Percentiles rank a stretch among this genome's conserved stretches.
Evolutionary conservation across 2,329 filamentous ascomycete genomes (phyloP).

Genomic region (Hypocrella siamensis): DNA sequence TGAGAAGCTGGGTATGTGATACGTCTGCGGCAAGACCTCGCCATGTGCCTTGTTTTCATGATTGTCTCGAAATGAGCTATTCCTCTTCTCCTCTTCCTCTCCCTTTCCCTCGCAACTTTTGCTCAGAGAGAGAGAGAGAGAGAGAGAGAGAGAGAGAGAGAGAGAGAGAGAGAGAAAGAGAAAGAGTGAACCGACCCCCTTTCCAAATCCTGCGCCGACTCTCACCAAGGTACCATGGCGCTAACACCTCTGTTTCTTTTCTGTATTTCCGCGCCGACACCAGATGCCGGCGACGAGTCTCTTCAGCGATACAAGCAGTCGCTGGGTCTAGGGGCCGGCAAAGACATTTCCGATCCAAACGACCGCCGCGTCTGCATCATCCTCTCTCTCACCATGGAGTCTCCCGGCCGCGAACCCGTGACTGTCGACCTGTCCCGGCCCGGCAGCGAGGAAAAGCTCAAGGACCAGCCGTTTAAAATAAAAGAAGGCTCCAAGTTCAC

Average conservation of each 20-base stretch:
- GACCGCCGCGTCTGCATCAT: constrained; percentile 90
- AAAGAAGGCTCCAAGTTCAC: constrained; percentile 90
- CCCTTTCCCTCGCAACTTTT: too few species aligned
- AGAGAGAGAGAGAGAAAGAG: too few species aligned
- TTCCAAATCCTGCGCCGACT: too few species aligned
- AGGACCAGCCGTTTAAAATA: constrained; percentile 89
- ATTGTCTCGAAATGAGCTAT: too few species aligned
- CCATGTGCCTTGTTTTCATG: too few species aligned
- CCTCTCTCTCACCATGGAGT: constrained; percentile 75
- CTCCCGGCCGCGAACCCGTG: constrained; percentile 68
- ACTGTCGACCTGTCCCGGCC: constrained; percentile 71
- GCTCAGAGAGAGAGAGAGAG: too few species aligned
- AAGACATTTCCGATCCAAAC: constrained; percentile 56
- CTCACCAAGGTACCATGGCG: too few species aligned
- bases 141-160: too few species aligned
- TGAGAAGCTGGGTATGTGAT: constrained; percentile 66
- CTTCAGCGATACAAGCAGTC: constrained; percentile 97
- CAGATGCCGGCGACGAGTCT: constrained; percentile 68
- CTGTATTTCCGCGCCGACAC: neutral
- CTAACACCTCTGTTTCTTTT: neutral
- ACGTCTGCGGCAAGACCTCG: neutral
- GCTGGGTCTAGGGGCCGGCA: constrained; percentile 67
- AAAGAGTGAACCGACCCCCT: too few species aligned
- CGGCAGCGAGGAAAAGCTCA: constrained; percentile 61
- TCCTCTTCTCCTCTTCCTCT: neutral